These are phyloP conservation scores for Plasmodium relictum DNA, from an alignment of 169 alveolate species.

Conservation along the genomic window DNA sequence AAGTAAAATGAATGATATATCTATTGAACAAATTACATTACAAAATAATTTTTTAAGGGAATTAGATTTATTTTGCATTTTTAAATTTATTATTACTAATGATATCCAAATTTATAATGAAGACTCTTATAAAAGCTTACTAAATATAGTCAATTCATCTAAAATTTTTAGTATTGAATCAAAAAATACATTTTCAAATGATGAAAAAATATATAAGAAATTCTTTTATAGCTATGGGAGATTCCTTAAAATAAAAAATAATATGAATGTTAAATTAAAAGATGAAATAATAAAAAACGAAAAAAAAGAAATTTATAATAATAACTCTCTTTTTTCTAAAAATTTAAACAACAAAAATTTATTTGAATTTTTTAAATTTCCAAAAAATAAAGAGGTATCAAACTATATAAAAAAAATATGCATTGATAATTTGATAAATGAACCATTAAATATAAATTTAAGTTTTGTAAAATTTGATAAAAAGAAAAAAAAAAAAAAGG, in stretches of 20 bases:
- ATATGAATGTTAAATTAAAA: neutral
- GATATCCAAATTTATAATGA: conserved; percentile 75
- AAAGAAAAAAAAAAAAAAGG: conserved; percentile 31
- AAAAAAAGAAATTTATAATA: conserved; percentile 1
- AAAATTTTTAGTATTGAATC: conserved; percentile 26
- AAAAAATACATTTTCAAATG: conserved; percentile 10
- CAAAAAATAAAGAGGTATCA: conserved; percentile 25
- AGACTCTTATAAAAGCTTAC: conserved; percentile 51
- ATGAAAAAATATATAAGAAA: conserved; percentile 21
- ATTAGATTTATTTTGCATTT: conserved; percentile 80
- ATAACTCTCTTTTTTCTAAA: conserved; percentile 70
- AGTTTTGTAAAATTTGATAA: conserved; percentile 60
- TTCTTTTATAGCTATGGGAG: conserved; percentile 10
- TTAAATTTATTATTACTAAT: conserved; percentile 77
- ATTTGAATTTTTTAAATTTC: conserved; percentile 60
- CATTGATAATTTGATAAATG: conserved; percentile 31
- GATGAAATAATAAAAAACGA: neutral
- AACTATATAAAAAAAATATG: conserved; percentile 44
- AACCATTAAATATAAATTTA: conserved; percentile 59
- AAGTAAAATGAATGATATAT: conserved; percentile 27
- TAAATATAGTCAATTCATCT: conserved; percentile 43
- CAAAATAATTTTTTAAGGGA: conserved; percentile 77
- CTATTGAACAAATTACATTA: conserved; percentile 71
- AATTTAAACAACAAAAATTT: conserved; percentile 31
- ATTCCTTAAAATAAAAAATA: neutral